Base-by-base conservation (phyloP, 441 rosid species). In the Brassica hybrid region DNA sequence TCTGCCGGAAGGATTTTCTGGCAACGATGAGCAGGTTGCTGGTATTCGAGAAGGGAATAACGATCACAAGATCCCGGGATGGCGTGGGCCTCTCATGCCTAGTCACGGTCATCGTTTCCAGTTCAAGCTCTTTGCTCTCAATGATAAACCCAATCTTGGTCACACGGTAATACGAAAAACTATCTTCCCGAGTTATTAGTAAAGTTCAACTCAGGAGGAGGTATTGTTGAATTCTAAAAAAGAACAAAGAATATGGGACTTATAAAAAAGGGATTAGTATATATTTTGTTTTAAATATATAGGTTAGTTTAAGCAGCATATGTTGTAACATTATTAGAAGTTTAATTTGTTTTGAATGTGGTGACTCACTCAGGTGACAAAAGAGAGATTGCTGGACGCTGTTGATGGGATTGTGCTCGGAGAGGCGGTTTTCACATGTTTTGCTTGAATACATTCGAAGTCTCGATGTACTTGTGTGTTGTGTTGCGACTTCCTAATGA, bases 111-210 rank as follows among this genome's bases (percentile, higher is more conserved):
- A 91, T 48, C 83, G 94, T 67, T 79, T 86, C 71, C 85, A 81
- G 81, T 93, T 91, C 84, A 89, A 82, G 88, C 91, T 93, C 16
- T 86, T 80, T 21, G 96, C 96, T 60, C 75, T 93, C 80, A 92
- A 85, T n/a, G 84, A 79, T 4, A 76, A 81, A 56, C 13, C 87
- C 52, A 72, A 82, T 0, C 73, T 93, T 16, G 98, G 98, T 50
- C 84, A 80, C 67, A 92, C 85, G 89, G 92, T 86, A 78, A 14
- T 48, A 11, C 32, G 12, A 12, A 11, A 41, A 41, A 41, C 48
- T 41, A 41, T 41, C 5, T 3, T 41, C 21, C 9, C 14, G 5
- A 11, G 2, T 16, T 8, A 4, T 13, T 50, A 6, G n/a, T 25
- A 30, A n/a, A 62, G 3, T 62, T 25, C 38, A 41, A 3, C 48